Percentiles rank a stretch among this genome's conserved stretches.
Evolutionary conservation across 768 basidiomycete genomes (phyloP).

Genomic region (Roridomyces roridus): DNA sequence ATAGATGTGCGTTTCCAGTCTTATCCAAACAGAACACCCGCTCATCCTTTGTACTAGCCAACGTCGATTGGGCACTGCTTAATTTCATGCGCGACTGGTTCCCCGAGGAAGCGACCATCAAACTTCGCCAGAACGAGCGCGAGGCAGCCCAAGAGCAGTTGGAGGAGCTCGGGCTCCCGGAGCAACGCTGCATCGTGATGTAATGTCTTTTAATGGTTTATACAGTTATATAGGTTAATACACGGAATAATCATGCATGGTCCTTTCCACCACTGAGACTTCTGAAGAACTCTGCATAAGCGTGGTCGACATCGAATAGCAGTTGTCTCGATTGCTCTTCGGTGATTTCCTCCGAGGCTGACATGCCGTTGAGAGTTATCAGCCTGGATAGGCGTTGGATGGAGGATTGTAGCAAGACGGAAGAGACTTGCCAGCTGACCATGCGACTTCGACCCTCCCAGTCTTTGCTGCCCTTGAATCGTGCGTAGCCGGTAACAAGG

Average conservation of each 20-base stretch:
- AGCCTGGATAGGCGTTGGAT: constrained; percentile 59
- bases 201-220: constrained; percentile 23
- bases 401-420: background rate
- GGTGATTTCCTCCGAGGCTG: constrained; percentile 93
- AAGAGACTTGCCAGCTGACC: constrained; percentile 78
- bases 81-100: constrained; percentile 96
- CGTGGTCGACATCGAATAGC: constrained; percentile 96
- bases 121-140: constrained; percentile 74
- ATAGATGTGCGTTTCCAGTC: constrained; percentile 62
- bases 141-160: constrained; percentile 78
- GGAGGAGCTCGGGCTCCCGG: constrained; percentile 64
- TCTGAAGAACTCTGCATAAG: constrained; percentile 92
- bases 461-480: constrained; percentile 93
- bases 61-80: constrained; percentile 78
- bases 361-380: constrained; percentile 96
- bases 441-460: constrained; percentile 97
- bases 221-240: constrained; percentile 2
- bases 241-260: constrained; percentile 21
- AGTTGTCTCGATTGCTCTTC: constrained; percentile 97
- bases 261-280: constrained; percentile 61
- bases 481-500: constrained; percentile 91
- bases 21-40: background rate
- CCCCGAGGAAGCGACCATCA: constrained; percentile 78
- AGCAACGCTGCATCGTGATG: constrained; percentile 50
- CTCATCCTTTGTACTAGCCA: constrained; percentile 48